Percentiles rank a stretch among this genome's conserved stretches.
Conservation (phyloP, 176 grass and related monocot genomes). For the Puccinellia tenuiflora region DNA sequence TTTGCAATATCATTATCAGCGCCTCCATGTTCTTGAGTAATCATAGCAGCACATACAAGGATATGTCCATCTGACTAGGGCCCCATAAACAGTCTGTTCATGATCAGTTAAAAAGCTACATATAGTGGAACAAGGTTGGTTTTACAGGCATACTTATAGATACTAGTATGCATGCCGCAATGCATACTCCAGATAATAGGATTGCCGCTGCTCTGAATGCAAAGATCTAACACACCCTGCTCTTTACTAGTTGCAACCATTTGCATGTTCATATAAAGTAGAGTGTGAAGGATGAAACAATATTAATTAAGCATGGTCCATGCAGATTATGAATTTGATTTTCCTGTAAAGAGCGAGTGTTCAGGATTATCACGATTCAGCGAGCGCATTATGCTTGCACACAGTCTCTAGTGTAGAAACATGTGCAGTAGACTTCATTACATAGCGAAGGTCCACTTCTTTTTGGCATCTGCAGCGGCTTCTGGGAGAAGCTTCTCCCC, state of each 20-base stretch:
- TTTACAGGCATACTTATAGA: conserved; percentile 2
- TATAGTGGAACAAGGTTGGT: background rate
- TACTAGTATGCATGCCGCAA: background rate
- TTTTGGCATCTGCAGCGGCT: too few relatives aligned
- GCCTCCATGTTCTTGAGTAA: background rate
- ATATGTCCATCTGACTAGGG: background rate
- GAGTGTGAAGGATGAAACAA: background rate
- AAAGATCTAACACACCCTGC: background rate
- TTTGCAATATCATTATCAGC: background rate
- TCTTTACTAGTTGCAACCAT: background rate
- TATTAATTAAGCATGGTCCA: conserved; percentile 14
- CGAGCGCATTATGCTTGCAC: conserved; percentile 12
- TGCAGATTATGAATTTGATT: background rate
- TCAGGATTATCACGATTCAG: conserved; percentile 13
- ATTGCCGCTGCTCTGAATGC: background rate
- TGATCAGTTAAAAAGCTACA: background rate
- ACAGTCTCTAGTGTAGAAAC: background rate
- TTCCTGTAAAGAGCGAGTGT: background rate
- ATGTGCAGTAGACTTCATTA: background rate
- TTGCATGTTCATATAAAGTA: background rate
- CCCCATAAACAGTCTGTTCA: background rate
- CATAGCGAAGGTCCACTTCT: too few relatives aligned
- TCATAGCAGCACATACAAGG: background rate
- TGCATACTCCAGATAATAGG: background rate
- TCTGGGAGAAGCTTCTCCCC: too few relatives aligned